A percentile compares a stretch with the other conserved stretches of the same genome.
phyloP scores from a whole-genome alignment of 83 land plant species.

The Picea mariana region DNA sequence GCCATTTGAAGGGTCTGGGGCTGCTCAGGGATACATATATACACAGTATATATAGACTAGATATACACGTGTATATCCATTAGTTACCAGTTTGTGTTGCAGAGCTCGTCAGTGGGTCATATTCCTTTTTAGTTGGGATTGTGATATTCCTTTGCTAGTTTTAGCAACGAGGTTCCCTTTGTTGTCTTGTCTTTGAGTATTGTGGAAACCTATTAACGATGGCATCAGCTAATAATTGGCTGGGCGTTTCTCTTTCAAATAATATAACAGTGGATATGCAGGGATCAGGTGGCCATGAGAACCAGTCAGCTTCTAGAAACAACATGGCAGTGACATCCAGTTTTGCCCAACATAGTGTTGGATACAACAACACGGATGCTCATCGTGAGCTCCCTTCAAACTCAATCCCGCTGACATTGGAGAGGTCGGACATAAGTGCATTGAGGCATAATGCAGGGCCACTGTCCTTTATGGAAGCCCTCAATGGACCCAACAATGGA shows the following conservation, averaged over 20 bases:
- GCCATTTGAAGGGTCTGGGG: too few species aligned
- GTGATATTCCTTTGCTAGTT: not conserved
- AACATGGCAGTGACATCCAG: not conserved
- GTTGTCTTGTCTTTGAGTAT: too few species aligned
- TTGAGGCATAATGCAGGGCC: too few species aligned
- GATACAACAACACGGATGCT: constrained; percentile 24
- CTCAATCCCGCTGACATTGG: not conserved
- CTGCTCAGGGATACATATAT: too few species aligned
- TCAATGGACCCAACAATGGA: too few species aligned
- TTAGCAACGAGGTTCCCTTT: not conserved
- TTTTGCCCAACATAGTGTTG: constrained; percentile 23
- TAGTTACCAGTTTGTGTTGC: not conserved
- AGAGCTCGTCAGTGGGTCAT: not conserved
- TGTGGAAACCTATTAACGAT: not conserved
- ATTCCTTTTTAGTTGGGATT: not conserved
- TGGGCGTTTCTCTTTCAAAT: constrained; percentile 66
- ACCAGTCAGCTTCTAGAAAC: not conserved
- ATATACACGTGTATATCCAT: not conserved
- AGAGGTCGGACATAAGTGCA: too few species aligned
- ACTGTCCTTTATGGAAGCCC: too few species aligned
- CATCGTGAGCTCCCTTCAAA: constrained; percentile 42
- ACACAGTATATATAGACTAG: not conserved
- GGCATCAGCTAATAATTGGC: constrained; percentile 77
- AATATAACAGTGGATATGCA: constrained; percentile 12
- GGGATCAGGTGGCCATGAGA: constrained; percentile 4